Conservation (phyloP, 257 asterid genomes). For the Solanum chmielewskii region DNA sequence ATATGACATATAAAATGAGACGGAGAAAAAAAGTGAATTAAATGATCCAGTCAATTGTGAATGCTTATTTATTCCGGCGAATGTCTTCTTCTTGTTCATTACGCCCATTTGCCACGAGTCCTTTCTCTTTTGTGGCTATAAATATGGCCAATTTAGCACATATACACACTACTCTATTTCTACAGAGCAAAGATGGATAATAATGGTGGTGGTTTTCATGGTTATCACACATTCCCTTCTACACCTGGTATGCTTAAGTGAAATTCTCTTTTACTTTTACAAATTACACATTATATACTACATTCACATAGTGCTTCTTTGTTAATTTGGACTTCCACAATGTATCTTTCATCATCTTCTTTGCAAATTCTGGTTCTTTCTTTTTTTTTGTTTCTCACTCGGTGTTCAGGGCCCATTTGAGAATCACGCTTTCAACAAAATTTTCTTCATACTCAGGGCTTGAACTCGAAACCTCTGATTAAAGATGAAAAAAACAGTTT, state of each 20-base stretch:
- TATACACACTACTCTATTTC: neutral
- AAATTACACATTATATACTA: neutral
- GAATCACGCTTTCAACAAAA: too few species aligned
- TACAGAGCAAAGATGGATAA: neutral
- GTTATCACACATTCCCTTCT: slow-evolving; percentile 30
- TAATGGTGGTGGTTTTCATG: slow-evolving; percentile 49
- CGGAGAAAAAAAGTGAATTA: neutral
- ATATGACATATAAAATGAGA: too few species aligned
- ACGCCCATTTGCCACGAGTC: slow-evolving; percentile 60
- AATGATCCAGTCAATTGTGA: slow-evolving; percentile 30
- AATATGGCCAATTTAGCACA: neutral
- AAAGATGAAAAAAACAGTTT: accelerated
- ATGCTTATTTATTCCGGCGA: slow-evolving; percentile 40
- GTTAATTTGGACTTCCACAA: too few species aligned
- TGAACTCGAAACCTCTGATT: too few species aligned
- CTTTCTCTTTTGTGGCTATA: slow-evolving; percentile 2
- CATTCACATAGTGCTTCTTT: neutral
- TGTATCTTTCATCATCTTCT: too few species aligned
- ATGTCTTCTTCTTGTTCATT: slow-evolving; percentile 46
- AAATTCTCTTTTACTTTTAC: neutral
- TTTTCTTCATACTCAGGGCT: too few species aligned
- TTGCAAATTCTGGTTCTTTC: too few species aligned
- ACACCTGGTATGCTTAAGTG: neutral
- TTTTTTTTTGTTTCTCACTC: too few species aligned
- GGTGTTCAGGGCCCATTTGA: too few species aligned